Evolutionary conservation across 495 filamentous ascomycete species (phyloP), one percentile per base, ranked within the genome.

Genomic region (Aspergillus sclerotioniger): DNA sequence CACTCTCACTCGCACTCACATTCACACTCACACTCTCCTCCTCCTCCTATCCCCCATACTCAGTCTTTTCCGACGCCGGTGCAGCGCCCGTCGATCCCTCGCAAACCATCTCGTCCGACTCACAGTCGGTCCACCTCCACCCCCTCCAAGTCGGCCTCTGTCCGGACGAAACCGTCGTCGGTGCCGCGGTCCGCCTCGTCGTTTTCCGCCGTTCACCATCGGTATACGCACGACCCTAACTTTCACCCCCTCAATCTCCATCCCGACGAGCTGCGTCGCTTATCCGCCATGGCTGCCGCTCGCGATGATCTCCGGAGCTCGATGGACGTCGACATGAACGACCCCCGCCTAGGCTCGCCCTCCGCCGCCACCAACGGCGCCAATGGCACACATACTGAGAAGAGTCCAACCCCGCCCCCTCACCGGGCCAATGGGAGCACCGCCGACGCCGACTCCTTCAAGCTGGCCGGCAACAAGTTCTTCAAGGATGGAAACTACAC

Each of bases 401-500:
- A 72, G 52, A 87, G 83, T 41, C 92, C 92, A 19, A 82, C 82
- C 50, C 91, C 92, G 54, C 92, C 92, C 50, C 92, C 90, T 32
- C 92, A 96, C 72, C 77, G 80, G 31, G 67, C 82, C 77, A 65
- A 84, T 78, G 70, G 87, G 76, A 50, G 78, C 71, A 65, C 76
- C 32, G 72, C 88, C 44, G 88, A 96, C 63, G 90, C 92, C 6
- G 94, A 98, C 70, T 82, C 82, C 17, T 95, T 87, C 82, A 98
- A 98, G 77, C 82, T 90, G 62, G 84, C 89, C 25, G 94, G 94
- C 31, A 98, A 98, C 77, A 95, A 92, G 65, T 93, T 89, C 67
- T 98, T 96, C 80, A 97, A 96, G 78, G 87, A 89, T 56, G 87
- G 86, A 64, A 87, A 97, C 62, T 98, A 92, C 68, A 74, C 77